Evolutionary conservation across 306 rosid species (phyloP).

Genomic region (Mimosa bimucronata): DNA sequence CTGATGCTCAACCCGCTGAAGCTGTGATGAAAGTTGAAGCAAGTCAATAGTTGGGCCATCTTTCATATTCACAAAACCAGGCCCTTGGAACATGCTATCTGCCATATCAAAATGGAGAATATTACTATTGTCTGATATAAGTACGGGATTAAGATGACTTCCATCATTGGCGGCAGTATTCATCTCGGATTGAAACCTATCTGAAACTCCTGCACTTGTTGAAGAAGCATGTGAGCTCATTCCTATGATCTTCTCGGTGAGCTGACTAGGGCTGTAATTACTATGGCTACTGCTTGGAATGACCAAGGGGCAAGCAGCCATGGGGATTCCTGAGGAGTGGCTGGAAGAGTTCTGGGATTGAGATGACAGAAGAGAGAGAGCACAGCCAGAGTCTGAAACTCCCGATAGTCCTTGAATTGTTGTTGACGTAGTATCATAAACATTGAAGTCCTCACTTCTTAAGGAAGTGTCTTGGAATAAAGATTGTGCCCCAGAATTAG

Average conservation of each 20-base stretch:
- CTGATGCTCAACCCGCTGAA: slow-evolving; percentile 81
- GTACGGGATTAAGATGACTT: slow-evolving; percentile 50
- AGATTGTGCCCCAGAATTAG: slow-evolving; percentile 48
- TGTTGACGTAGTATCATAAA: slow-evolving; percentile 53
- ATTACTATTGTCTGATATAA: slow-evolving; percentile 52
- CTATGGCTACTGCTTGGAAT: slow-evolving; percentile 57
- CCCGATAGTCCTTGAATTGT: slow-evolving; percentile 59
- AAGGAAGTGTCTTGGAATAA: slow-evolving; percentile 45
- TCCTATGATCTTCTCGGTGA: slow-evolving; percentile 55
- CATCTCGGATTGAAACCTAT: slow-evolving; percentile 52
- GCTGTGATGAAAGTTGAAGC: slow-evolving; percentile 87
- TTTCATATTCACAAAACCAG: slow-evolving; percentile 51
- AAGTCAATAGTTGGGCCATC: slow-evolving; percentile 70
- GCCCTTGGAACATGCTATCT: slow-evolving; percentile 61
- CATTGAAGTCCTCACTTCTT: slow-evolving; percentile 66
- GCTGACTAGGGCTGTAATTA: slow-evolving; percentile 55
- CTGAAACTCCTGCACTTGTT: slow-evolving; percentile 44
- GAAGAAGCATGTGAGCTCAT: slow-evolving; percentile 64
- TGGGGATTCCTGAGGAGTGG: slow-evolving; percentile 66
- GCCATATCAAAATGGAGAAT: slow-evolving; percentile 58
- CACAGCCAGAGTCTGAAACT: slow-evolving; percentile 70
- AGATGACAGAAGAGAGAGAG: slow-evolving; percentile 99
- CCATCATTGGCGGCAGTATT: slow-evolving; percentile 52
- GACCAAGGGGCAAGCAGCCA: slow-evolving; percentile 52
- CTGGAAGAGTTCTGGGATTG: slow-evolving; percentile 74